phyloP scores from a whole-genome alignment of 1,284 basidiomycete genomes.

The Vanrija sp. region DNA sequence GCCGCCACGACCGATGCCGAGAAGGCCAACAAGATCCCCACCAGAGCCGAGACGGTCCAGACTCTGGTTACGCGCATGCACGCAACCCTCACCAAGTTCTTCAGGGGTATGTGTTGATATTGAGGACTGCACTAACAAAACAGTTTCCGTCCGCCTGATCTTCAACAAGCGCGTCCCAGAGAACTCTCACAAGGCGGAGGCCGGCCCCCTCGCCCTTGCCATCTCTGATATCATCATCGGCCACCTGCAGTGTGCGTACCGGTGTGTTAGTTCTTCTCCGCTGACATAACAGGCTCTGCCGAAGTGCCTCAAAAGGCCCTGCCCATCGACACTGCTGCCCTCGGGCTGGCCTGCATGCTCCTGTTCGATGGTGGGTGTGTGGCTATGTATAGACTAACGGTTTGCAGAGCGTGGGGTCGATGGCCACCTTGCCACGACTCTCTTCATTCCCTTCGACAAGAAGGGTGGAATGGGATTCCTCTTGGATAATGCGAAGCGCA shows the following conservation, averaged over 20 bases:
- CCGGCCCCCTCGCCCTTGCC: slow-evolving; percentile 62
- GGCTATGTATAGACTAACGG: slow-evolving; percentile 2
- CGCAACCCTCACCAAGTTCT: slow-evolving; percentile 73
- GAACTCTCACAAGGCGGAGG: slow-evolving; percentile 70
- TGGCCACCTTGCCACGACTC: slow-evolving; percentile 74
- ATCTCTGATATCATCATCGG: slow-evolving; percentile 70
- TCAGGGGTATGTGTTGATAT: slow-evolving; percentile 65
- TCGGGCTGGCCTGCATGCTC: slow-evolving; percentile 67
- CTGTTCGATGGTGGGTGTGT: slow-evolving; percentile 72
- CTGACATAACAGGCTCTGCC: background rate
- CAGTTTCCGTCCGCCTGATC: slow-evolving; percentile 83
- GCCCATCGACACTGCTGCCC: slow-evolving; percentile 62
- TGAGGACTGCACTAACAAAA: background rate
- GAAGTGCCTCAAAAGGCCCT: slow-evolving; percentile 21
- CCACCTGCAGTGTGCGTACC: slow-evolving; percentile 56
- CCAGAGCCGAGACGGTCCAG: slow-evolving; percentile 47
- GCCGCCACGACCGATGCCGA: background rate
- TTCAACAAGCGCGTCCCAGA: slow-evolving; percentile 72
- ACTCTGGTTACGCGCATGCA: slow-evolving; percentile 79
- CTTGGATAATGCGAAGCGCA: slow-evolving; percentile 59
- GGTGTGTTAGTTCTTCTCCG: background rate
- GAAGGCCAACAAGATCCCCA: slow-evolving; percentile 9
- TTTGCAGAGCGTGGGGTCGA: slow-evolving; percentile 65
- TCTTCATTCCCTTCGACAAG: slow-evolving; percentile 70
- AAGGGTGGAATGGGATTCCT: slow-evolving; percentile 69